Percentiles rank a stretch among this genome's conserved stretches.
phyloP scores from a whole-genome alignment of 1,139 yeast genomes.

The Geotrichum europaeum region DNA sequence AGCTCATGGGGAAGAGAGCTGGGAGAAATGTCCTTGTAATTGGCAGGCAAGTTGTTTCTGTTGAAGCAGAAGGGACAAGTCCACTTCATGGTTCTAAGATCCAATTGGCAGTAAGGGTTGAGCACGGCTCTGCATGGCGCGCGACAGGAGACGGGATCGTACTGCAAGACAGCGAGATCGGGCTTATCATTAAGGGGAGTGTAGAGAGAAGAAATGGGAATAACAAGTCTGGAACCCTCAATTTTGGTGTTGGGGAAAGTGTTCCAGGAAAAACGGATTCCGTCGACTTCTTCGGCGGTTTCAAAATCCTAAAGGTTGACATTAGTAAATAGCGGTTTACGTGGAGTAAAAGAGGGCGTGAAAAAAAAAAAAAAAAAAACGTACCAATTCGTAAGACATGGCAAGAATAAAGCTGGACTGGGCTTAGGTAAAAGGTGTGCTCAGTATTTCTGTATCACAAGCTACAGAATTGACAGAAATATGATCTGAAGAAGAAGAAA shows the following conservation, averaged over 20 bases:
- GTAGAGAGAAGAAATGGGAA: slow-evolving; percentile 90
- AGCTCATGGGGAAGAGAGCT: slow-evolving; percentile 86
- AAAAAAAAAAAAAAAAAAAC: neutral
- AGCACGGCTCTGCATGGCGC: slow-evolving; percentile 78
- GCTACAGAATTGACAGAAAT: neutral
- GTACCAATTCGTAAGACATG: slow-evolving; percentile 4
- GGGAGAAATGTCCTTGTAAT: slow-evolving; percentile 76
- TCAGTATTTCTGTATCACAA: neutral
- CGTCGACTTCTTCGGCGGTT: slow-evolving; percentile 78
- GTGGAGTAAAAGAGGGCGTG: neutral
- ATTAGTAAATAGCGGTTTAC: neutral
- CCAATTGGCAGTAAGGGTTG: slow-evolving; percentile 81
- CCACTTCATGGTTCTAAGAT: slow-evolving; percentile 79
- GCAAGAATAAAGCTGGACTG: neutral
- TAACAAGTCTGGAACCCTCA: slow-evolving; percentile 88
- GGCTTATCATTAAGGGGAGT: slow-evolving; percentile 83
- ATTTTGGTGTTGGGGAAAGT: slow-evolving; percentile 80
- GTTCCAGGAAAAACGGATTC: slow-evolving; percentile 89
- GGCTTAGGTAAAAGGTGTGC: neutral
- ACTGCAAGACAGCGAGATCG: slow-evolving; percentile 72
- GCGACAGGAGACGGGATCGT: slow-evolving; percentile 87
- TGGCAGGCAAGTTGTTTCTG: slow-evolving; percentile 84
- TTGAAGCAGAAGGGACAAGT: slow-evolving; percentile 79
- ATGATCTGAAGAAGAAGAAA: neutral
- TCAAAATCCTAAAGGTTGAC: slow-evolving; percentile 58